Base-by-base conservation (phyloP, 148 eudicot genomes). In the Mesembryanthemum crystallinum region DNA sequence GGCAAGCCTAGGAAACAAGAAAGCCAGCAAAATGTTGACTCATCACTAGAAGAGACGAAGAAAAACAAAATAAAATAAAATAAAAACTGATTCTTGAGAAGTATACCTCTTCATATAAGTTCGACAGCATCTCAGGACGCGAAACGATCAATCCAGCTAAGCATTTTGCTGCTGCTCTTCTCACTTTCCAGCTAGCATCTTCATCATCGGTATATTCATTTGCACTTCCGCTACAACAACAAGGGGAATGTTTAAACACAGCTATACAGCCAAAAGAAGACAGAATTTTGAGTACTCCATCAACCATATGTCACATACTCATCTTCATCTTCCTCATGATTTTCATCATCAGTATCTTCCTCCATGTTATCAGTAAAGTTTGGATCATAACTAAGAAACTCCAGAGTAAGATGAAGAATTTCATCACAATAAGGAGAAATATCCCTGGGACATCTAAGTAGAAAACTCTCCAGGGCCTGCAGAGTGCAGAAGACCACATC, bases 101-200 rank as follows among this genome's bases (percentile, higher is more conserved):
- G 51, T 28, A 7, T 86, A 92, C 98, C 90, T 92, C 90, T 67
- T 86, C 91, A 80, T 90, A 95, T 32, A 95, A 81, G 83, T 88
- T 88, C 62, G 88, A 82, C 35, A 95, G 89, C 88, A 92, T 86
- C 91, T 96, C 98, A n/a, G 99, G 99, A 47, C 98, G 97, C 61
- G 99, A 89, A 77, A 92, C 94, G 79, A 96, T 89, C 71, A 96
- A 83, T 15, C 91, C 99, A 64, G 93, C 87, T 72, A 96, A 86
- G 83, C 99, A 95, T 79, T 95, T 95, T 69, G 99, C 98, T 64
- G 99, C 89, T 82, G 99, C 98, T 84, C 99, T 91, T 77, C 99
- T 83, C 61, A 95, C 99, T 80, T 95, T 95, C 99, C 99, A 95
- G 82, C 99, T 95, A 73, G 85, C 92, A 82, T 96, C 99, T 85